Base-by-base conservation (phyloP, 495 filamentous ascomycete genomes). In the Penicillium tannophilum region DNA sequence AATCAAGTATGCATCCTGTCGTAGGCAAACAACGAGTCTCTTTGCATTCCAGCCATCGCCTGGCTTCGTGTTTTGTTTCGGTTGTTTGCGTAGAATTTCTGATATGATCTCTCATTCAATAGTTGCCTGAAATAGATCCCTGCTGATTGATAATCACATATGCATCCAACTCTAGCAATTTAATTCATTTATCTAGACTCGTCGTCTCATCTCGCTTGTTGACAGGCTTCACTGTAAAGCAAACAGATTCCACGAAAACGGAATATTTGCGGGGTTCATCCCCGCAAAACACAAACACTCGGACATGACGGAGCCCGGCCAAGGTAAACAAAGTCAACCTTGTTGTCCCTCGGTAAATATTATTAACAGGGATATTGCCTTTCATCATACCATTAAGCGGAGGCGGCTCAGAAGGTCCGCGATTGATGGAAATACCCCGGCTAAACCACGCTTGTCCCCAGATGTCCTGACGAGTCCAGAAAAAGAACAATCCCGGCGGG, bases 401-500 rank as follows among this genome's bases (percentile, higher is more conserved):
- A 41, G 14, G 39, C 12, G 26, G 24, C 14, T 28, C 4, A 9
- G 44, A 11, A n/a, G 48, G 0, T 11, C n/a, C 16, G 46, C 36
- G 46, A 58, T 58, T 58, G 55, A 58, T 58, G 55, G 55, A 58
- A 58, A 51, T 52, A 31, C 11, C 31, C 23, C 17, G 10, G 19
- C 33, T 47, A 28, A 19, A 48, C 19, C 26, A 41, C 31, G 17
- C 31, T 39, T 39, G 12, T 26, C 44, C 9, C 10, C 14, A 43
- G n/a, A 36, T 52, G 36, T 44, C 39, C 24, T 36, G 33, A 52
- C 17, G 49, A 54, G 48, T 59, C 64, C 58, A 55, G 17, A 62
- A 67, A 23, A 20, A 64, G 62, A 45, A 56, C 62, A 69, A 71
- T 46, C 64, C 71, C 71, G 69, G 69, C 51, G 71, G 71, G 69